phyloP scores from a whole-genome alignment of 305 asterid species.

The Fraxinus baroniana region DNA sequence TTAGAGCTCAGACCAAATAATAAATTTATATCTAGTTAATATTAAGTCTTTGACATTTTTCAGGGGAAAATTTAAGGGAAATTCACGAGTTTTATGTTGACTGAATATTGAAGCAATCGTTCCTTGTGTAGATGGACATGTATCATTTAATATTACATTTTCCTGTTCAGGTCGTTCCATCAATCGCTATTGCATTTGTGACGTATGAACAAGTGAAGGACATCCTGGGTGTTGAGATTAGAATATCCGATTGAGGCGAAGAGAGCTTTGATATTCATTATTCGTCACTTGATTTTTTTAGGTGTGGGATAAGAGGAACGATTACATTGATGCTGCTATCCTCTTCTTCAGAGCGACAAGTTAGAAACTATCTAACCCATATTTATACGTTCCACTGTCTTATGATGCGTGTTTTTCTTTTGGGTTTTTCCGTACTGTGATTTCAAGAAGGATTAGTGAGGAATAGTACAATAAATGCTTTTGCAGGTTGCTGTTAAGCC shows the following conservation, averaged over 20 bases:
- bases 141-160: conserved; percentile 18
- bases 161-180: conserved; percentile 74
- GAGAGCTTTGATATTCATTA: conserved; percentile 21
- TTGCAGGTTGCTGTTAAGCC: conserved; percentile 24
- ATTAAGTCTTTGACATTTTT: not conserved
- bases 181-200: conserved; percentile 89
- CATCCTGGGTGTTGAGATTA: conserved; percentile 73
- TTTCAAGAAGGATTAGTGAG: conserved; percentile 12
- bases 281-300: conserved; percentile 42
- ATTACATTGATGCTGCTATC: conserved; percentile 12
- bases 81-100: not conserved
- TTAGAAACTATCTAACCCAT: conserved; percentile 21
- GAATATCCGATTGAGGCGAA: conserved; percentile 65
- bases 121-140: not conserved
- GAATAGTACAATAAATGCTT: conserved; percentile 17
- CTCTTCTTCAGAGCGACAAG: conserved; percentile 24
- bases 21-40: not conserved
- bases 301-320: conserved; percentile 33
- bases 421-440: conserved; percentile 6
- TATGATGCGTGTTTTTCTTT: conserved; percentile 22
- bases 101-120: not conserved
- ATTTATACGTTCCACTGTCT: conserved; percentile 25
- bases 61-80: not conserved
- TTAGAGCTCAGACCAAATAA: not conserved
- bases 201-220: conserved; percentile 89